phyloP scores from a whole-genome alignment of 768 basidiomycete genomes.

The Tulasnella sp. region DNA sequence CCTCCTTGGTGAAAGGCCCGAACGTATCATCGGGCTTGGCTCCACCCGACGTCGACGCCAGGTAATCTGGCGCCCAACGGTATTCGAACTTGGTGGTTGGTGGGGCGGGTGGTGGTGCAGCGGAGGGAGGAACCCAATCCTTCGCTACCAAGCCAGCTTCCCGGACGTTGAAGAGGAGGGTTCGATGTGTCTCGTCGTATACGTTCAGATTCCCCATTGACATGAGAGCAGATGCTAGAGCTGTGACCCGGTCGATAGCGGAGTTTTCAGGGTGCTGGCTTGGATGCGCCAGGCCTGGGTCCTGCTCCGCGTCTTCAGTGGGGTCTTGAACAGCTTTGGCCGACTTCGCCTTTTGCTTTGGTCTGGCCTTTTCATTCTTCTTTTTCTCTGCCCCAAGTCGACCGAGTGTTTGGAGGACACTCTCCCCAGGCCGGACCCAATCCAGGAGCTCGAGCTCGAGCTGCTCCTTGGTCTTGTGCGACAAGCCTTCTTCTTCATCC shows the following conservation, averaged over 20 bases:
- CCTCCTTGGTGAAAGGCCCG: constrained; percentile 74
- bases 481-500: constrained; percentile 61
- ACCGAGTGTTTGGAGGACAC: constrained; percentile 80
- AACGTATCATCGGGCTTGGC: constrained; percentile 45
- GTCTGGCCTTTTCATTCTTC: constrained; percentile 33
- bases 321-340: constrained; percentile 17
- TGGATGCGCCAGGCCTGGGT: not conserved
- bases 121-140: constrained; percentile 68
- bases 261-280: constrained; percentile 19
- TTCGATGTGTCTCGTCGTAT: constrained; percentile 79
- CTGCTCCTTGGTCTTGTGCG: constrained; percentile 51
- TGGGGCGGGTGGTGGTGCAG: constrained; percentile 27
- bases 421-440: constrained; percentile 58
- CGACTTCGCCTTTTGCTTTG: constrained; percentile 14
- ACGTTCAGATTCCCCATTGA: constrained; percentile 78
- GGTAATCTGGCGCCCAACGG: constrained; percentile 51
- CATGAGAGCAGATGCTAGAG: constrained; percentile 82
- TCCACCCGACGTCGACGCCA: constrained; percentile 32
- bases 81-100: constrained; percentile 50
- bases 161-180: constrained; percentile 68
- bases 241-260: constrained; percentile 66
- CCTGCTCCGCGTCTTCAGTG: not conserved
- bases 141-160: constrained; percentile 59
- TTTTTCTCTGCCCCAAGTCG: constrained; percentile 68
- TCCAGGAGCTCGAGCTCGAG: constrained; percentile 65